These are phyloP conservation scores for Cylindrotheca fusiformis DNA, from an alignment of 108 stramenopile species.

Conservation along the genomic window DNA sequence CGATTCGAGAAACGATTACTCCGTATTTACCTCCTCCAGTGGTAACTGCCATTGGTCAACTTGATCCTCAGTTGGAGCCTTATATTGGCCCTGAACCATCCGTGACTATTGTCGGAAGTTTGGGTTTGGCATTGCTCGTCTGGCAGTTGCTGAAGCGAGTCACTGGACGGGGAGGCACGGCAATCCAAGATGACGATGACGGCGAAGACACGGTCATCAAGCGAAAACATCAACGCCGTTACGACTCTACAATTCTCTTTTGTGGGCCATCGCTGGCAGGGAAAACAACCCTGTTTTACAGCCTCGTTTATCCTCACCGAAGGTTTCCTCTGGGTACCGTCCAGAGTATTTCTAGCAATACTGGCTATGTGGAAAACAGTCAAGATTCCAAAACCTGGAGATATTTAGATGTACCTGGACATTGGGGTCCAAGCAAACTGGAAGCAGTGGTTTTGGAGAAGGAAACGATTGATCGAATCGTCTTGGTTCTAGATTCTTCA, in stretches of 20 bases:
- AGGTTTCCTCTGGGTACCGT: slow-evolving; percentile 38
- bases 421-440: slow-evolving; percentile 29
- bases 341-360: slow-evolving; percentile 63
- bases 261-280: slow-evolving; percentile 41
- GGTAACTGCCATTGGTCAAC: slow-evolving; percentile 24
- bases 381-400: slow-evolving; percentile 16
- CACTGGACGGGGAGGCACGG: slow-evolving; percentile 1
- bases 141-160: slow-evolving; percentile 5
- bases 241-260: slow-evolving; percentile 39
- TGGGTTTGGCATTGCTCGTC: slow-evolving; percentile 12
- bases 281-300: slow-evolving; percentile 48
- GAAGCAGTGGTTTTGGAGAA: slow-evolving; percentile 5
- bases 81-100: slow-evolving; percentile 36
- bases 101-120: slow-evolving; percentile 23
- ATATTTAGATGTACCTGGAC: slow-evolving; percentile 74
- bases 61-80: slow-evolving; percentile 43
- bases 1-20: not conserved
- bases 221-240: slow-evolving; percentile 10
- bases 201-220: not conserved
- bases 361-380: slow-evolving; percentile 28
- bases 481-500: slow-evolving; percentile 67
- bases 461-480: slow-evolving; percentile 17
- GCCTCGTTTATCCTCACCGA: slow-evolving; percentile 2
- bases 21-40: slow-evolving; percentile 59
- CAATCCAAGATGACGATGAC: slow-evolving; percentile 39